Conservation (phyloP, 2,329 filamentous ascomycete species). For the Geosmithia morbida region DNA sequence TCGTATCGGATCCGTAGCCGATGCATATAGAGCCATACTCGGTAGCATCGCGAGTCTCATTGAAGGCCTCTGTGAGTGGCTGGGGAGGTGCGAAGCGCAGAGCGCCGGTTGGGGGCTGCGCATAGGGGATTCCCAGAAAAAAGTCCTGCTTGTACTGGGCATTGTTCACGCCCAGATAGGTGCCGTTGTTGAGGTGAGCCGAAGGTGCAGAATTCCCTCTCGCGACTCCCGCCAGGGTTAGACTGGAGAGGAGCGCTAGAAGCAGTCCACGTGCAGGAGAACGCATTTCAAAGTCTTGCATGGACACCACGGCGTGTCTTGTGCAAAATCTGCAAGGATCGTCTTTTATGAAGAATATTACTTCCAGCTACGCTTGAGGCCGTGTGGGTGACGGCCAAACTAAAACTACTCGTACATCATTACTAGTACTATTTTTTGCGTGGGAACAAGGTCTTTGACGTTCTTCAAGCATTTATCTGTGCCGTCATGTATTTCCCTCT, state of each 20-base stretch:
- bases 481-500: not conserved
- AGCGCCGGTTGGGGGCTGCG: slow-evolving; percentile 19
- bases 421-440: too few relatives aligned
- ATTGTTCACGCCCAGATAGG: slow-evolving; percentile 15
- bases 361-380: not conserved
- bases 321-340: not conserved
- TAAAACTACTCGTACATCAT: not conserved
- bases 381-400: not conserved
- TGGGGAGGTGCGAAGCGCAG: slow-evolving; percentile 21
- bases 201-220: not conserved
- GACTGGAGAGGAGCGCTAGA: not conserved
- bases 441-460: not conserved
- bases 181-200: slow-evolving; percentile 7
- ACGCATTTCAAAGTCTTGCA: not conserved
- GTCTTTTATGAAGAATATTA: not conserved
- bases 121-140: slow-evolving; percentile 24
- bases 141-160: slow-evolving; percentile 20
- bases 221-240: not conserved
- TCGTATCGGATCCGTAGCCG: slow-evolving; percentile 20
- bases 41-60: slow-evolving; percentile 21
- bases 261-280: not conserved
- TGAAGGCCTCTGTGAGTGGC: slow-evolving; percentile 22
- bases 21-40: slow-evolving; percentile 29
- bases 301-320: not conserved
- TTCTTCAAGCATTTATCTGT: not conserved